These are phyloP conservation scores for Sporothrix mexicana DNA, from an alignment of 2,329 filamentous ascomycete genomes.

Conservation along the genomic window DNA sequence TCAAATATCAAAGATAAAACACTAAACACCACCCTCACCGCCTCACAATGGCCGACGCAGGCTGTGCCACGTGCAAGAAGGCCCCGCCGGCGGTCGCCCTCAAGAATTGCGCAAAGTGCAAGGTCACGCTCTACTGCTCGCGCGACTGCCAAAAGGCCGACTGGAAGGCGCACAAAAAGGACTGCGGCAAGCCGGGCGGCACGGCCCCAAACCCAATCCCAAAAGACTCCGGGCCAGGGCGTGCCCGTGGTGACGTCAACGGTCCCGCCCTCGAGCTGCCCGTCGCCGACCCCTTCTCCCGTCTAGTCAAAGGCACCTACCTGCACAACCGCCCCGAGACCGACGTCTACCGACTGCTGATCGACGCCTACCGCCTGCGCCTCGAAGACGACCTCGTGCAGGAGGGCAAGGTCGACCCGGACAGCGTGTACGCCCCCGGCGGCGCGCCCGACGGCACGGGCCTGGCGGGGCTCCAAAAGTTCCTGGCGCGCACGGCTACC, in stretches of 20 bases:
- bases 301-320: conserved; percentile 50
- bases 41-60: not conserved
- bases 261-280: conserved; percentile 3
- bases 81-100: conserved; percentile 38
- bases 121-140: conserved; percentile 56
- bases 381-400: conserved; percentile 47
- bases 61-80: conserved; percentile 14
- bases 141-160: conserved; percentile 57
- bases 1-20: too few relatives aligned
- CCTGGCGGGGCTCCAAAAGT: conserved; percentile 47
- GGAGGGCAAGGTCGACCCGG: conserved; percentile 40
- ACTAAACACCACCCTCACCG: too few relatives aligned
- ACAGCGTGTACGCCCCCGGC: conserved; percentile 39
- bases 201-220: too few relatives aligned
- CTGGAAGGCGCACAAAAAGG: conserved; percentile 57
- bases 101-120: conserved; percentile 56
- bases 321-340: conserved; percentile 52
- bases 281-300: conserved; percentile 48
- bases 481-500: conserved; percentile 44
- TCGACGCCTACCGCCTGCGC: conserved; percentile 57
- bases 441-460: conserved; percentile 34
- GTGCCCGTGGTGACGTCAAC: too few relatives aligned
- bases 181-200: not conserved
- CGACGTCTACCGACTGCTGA: conserved; percentile 54
- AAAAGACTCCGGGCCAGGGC: too few relatives aligned